Base-by-base conservation (phyloP, 148 eudicot species). In the Mesembryanthemum crystallinum region DNA sequence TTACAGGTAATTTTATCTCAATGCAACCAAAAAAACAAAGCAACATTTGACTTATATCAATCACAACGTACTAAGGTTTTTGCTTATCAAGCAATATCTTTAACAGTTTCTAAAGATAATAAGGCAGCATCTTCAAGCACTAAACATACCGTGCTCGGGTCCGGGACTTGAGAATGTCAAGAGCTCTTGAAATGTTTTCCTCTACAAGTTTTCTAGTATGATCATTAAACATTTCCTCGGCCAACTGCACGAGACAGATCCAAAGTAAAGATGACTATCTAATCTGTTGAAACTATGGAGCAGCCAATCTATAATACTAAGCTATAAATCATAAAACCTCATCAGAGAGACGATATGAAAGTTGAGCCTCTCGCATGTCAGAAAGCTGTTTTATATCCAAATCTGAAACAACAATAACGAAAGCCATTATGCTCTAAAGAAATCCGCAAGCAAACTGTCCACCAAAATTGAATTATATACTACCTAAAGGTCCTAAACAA, bases 131-230 rank as follows among this genome's bases (percentile, higher is more conserved):
- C 52, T 69, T 57, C 17, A 76, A 65, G 66, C 33, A 58, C 43
- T 25, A 55, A 61, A 29, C 92, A 69, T 92, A 95, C 97, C 81
- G 80, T 81, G 89, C 76, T 83, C 90, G 86, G 49, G 83, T 73
- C 66, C 94, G 87, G 57, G 94, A 90, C 85, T 92, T 95, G 76
- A 91, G 73, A 39, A 73, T 68, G 61, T 71, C 77, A 67, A 92
- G 75, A 64, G 92, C 97, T 64, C 83, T 80, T 37, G 97, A 82
- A 71, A 95, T 86, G 83, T 86, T 80, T 85, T 85, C 90, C 79
- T 92, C 99, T 55, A 80, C 94, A 68, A 92, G 87, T 82, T 85
- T 91, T 77, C 98, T 89, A 64, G 88, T 85, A 80, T 84, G 94
- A 82, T 84, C 92, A 79, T 83, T 86, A 75, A 92, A 89, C 91